Evolutionary conservation across 2,329 filamentous ascomycete species (phyloP).

Genomic region (Trichoderma sp.): DNA sequence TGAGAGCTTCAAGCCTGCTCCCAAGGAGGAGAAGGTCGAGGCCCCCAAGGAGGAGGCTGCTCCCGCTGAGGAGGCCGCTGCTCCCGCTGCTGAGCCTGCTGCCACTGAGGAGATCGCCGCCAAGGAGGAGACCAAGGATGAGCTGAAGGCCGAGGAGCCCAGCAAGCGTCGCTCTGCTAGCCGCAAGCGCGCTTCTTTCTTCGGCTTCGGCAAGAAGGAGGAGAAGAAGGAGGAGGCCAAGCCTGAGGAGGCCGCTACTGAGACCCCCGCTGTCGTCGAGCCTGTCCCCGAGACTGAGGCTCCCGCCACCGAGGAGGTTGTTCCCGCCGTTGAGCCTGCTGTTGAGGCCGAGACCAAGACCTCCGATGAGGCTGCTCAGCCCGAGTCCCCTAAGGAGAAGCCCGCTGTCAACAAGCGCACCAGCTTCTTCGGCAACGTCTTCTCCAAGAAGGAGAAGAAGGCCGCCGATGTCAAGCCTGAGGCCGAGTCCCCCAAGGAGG

Average conservation of each 20-base stretch:
- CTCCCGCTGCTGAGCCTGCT: constrained; percentile 37
- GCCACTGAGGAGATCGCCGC: constrained; percentile 41
- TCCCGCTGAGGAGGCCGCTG: constrained; percentile 35
- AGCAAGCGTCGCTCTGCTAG: constrained; percentile 60
- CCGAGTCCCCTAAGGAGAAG: constrained; percentile 51
- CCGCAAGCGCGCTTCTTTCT: constrained; percentile 67
- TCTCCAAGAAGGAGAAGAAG: constrained; percentile 62
- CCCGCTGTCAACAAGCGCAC: constrained; percentile 54
- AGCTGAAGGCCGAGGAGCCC: constrained; percentile 57
- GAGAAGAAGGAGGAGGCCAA: constrained; percentile 44
- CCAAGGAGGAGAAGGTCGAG: constrained; percentile 36
- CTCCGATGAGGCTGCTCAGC: constrained; percentile 43
- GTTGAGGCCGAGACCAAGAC: constrained; percentile 34
- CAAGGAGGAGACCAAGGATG: constrained; percentile 45
- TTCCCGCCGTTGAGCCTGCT: constrained; percentile 34
- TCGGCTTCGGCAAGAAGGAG: constrained; percentile 61
- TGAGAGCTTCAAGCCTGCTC: constrained; percentile 63
- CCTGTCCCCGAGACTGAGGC: constrained; percentile 39
- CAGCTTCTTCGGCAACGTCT: constrained; percentile 56
- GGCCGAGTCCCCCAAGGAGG: constrained; percentile 46
- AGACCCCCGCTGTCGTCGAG: constrained; percentile 39
- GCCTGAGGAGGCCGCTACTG: constrained; percentile 36
- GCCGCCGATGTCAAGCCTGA: constrained; percentile 51
- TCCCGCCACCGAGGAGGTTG: constrained; percentile 39
- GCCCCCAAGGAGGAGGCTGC: constrained; percentile 28